Evolutionary conservation across 1,139 yeast genomes (phyloP).

Genomic region (Sugiyamaella paludigena): DNA sequence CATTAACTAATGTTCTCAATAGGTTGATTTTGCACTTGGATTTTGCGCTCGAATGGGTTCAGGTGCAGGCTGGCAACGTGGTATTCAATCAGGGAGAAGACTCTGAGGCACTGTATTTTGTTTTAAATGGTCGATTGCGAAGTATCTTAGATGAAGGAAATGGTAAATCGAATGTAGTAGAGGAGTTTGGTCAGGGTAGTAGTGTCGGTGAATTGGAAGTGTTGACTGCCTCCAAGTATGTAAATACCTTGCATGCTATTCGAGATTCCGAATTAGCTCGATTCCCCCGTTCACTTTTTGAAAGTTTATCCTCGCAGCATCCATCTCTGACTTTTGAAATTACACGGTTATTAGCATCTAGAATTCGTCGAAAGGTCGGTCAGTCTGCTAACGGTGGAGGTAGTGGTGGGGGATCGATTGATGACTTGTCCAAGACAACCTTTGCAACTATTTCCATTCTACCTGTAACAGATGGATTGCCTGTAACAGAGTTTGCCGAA

Average conservation of each 20-base stretch:
- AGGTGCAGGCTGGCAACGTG: slow-evolving; percentile 77
- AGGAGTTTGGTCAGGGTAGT: slow-evolving; percentile 92
- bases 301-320: slow-evolving; percentile 74
- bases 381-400: slow-evolving; percentile 17
- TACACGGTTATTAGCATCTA: slow-evolving; percentile 79
- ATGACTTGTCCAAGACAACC: slow-evolving; percentile 35
- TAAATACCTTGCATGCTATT: slow-evolving; percentile 76
- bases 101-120: slow-evolving; percentile 91
- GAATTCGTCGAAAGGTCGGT: slow-evolving; percentile 43
- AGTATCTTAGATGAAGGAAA: slow-evolving; percentile 47
- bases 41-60: slow-evolving; percentile 94
- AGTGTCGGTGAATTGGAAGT: slow-evolving; percentile 96
- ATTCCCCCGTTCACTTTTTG: slow-evolving; percentile 86
- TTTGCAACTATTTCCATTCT: slow-evolving; percentile 82
- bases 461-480: slow-evolving; percentile 77
- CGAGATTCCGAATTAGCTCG: slow-evolving; percentile 93
- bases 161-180: slow-evolving; percentile 45
- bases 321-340: slow-evolving; percentile 92
- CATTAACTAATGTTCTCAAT: slow-evolving; percentile 64
- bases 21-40: slow-evolving; percentile 71
- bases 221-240: slow-evolving; percentile 74
- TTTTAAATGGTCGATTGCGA: slow-evolving; percentile 83
- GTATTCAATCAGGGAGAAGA: slow-evolving; percentile 79
- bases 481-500: slow-evolving; percentile 81
- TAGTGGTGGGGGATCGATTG: slow-evolving; percentile 7